Evolutionary conservation across 2,329 filamentous ascomycete genomes (phyloP).

Genomic region (Aschersonia sp.): DNA sequence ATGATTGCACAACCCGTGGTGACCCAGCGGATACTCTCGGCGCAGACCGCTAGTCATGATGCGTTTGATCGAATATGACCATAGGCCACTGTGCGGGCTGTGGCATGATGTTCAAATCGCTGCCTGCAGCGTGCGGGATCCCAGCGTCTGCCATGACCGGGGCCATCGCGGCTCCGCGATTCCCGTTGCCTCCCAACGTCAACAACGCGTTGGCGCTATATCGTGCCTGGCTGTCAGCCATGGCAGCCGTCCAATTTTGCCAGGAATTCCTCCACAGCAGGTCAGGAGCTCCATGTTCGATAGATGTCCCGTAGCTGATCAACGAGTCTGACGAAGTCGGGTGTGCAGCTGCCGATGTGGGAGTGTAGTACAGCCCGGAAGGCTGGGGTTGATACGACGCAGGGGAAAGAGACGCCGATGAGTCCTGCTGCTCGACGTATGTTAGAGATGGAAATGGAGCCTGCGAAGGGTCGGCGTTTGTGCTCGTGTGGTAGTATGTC

Average conservation of each 20-base stretch:
- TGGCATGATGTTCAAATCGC: conserved; percentile 13
- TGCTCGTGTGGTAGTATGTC: conserved; percentile 13
- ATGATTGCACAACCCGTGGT: no score
- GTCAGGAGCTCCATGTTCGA: conserved; percentile 12
- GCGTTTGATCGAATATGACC: conserved; percentile 15
- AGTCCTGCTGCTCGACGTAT: conserved; percentile 12
- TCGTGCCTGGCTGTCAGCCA: conserved; percentile 32
- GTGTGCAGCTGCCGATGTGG: conserved; percentile 8
- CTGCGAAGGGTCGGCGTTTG: conserved; percentile 10
- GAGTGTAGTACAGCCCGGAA: conserved; percentile 14
- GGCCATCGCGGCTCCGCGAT: background rate
- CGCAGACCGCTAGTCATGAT: background rate
- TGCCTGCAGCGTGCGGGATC: background rate
- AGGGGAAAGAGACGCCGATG: background rate
- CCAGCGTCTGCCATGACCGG: conserved; percentile 2
- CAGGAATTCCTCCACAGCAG: conserved; percentile 30
- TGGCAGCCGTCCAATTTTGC: conserved; percentile 39
- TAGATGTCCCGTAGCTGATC: conserved; percentile 24
- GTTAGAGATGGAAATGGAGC: conserved; percentile 15
- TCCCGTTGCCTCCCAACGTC: conserved; percentile 22
- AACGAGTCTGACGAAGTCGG: conserved; percentile 17
- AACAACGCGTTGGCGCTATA: conserved; percentile 35
- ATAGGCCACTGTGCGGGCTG: conserved; percentile 16
- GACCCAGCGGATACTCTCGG: no score
- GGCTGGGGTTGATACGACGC: conserved; percentile 11